phyloP scores from a whole-genome alignment of 345 rosid species.

The Bretschneidera sinensis region DNA sequence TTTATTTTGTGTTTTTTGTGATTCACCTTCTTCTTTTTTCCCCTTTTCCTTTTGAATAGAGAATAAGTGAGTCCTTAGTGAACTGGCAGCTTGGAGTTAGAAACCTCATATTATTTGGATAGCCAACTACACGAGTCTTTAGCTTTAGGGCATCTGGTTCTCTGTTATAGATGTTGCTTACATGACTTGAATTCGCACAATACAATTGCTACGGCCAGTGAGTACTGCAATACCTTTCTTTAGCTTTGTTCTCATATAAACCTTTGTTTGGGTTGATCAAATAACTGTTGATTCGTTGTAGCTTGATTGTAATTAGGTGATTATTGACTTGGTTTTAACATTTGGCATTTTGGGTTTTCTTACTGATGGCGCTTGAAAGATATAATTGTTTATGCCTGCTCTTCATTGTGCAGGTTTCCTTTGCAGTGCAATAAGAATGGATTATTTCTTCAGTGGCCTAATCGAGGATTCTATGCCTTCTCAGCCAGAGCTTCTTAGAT shows the following conservation, averaged over 20 bases:
- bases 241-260: too few relatives aligned
- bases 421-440: conserved; percentile 39
- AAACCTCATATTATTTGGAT: not conserved
- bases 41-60: not conserved
- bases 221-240: too few relatives aligned
- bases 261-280: not conserved
- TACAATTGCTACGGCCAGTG: too few relatives aligned
- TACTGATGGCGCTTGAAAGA: not conserved
- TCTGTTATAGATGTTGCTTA: not conserved
- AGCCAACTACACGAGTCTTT: not conserved
- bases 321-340: not conserved
- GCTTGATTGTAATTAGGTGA: not conserved
- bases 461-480: conserved; percentile 48
- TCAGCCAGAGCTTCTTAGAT: conserved; percentile 52
- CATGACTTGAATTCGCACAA: too few relatives aligned
- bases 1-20: not conserved
- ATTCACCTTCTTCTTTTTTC: too few relatives aligned
- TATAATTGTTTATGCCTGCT: too few relatives aligned
- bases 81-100: not conserved
- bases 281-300: not conserved
- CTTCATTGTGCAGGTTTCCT: not conserved
- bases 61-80: not conserved
- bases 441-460: conserved; percentile 42
- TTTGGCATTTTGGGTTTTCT: not conserved
- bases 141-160: not conserved